Base-by-base conservation (phyloP, 805 yeast genomes). In the Monosporozyma aerobia region DNA sequence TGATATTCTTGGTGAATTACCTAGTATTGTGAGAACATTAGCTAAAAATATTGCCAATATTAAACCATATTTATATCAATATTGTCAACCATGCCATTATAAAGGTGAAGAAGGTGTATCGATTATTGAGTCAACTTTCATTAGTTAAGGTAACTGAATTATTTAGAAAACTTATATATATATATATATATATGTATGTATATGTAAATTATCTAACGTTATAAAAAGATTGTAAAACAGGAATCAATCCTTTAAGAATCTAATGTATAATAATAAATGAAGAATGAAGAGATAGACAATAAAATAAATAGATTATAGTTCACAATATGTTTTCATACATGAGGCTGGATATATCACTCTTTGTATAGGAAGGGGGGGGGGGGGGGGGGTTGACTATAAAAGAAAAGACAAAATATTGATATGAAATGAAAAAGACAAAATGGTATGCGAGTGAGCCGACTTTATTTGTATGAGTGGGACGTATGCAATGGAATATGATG, bases 1-100 rank as follows among this genome's bases (percentile, higher is more conserved):
- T 55, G 96, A 89, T 65, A 94, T 88, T 52, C 82, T 89, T 89
- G 84, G 87, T 39, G 96, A 89, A 69, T 79, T 88, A 54, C 96
- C 96, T 2, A 79, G 78, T 58, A 82, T 87, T 62, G 87, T 89
- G 57, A 87, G 83, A 71, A 80, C 79, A 55, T 79, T 87, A 49
- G 95, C 85, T 37, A 78, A 85, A 56, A 90, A 88, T 40, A 85
- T 87, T 50, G 87, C 89, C 3, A 94, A 95, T 44, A 79, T 94
- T 40, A 83, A 82, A 65, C 96, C 96, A 6, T 87, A 78, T 69
- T 85, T 89, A 58, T 88, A 86, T 69, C 96, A 88, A 71, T 89
- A 79, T 72, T 77, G 83, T 65, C 86, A 87, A 69, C 72, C 73
- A 49, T 73, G 82, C 59, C 67, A 71, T 9, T 73, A 83, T 56